These are phyloP conservation scores for Triticum turgidum DNA, from an alignment of 176 grass and related monocot genomes.

Conservation along the genomic window DNA sequence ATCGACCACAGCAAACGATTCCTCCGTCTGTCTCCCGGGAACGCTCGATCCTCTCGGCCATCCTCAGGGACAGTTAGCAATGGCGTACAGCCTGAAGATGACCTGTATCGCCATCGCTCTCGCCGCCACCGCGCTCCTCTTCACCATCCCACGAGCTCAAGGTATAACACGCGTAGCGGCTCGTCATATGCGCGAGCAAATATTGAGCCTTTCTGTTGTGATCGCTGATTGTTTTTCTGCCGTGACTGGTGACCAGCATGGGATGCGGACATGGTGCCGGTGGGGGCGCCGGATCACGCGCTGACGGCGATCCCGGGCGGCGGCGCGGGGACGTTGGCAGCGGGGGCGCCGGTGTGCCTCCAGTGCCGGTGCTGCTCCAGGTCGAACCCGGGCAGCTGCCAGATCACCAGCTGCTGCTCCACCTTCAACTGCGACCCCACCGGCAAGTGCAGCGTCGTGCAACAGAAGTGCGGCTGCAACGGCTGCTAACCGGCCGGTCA, in stretches of 20 bases:
- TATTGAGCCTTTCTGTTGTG: background rate
- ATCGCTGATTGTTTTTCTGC: background rate
- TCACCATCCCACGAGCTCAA: too few species aligned
- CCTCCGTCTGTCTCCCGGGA: too few species aligned
- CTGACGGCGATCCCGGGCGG: background rate
- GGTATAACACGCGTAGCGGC: too few species aligned
- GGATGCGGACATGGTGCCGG: conserved; percentile 6
- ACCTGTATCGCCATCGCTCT: too few species aligned
- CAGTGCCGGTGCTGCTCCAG: conserved; percentile 7
- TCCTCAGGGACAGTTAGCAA: too few species aligned
- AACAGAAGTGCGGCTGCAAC: background rate
- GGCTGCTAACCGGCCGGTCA: conserved; percentile 1
- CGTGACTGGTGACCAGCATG: background rate
- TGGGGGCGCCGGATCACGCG: background rate
- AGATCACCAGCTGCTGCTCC: background rate
- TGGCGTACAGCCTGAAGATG: too few species aligned
- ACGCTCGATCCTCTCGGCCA: too few species aligned
- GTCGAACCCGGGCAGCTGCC: background rate
- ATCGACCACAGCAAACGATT: too few species aligned
- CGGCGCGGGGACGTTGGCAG: background rate
- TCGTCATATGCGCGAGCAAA: background rate
- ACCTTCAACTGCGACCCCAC: background rate
- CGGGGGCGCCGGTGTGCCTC: background rate
- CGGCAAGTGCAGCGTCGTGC: conserved; percentile 15
- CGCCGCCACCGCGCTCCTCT: too few species aligned